These are phyloP conservation scores for Calendula officinalis DNA, from an alignment of 129 eudicot genomes.

Conservation along the genomic window DNA sequence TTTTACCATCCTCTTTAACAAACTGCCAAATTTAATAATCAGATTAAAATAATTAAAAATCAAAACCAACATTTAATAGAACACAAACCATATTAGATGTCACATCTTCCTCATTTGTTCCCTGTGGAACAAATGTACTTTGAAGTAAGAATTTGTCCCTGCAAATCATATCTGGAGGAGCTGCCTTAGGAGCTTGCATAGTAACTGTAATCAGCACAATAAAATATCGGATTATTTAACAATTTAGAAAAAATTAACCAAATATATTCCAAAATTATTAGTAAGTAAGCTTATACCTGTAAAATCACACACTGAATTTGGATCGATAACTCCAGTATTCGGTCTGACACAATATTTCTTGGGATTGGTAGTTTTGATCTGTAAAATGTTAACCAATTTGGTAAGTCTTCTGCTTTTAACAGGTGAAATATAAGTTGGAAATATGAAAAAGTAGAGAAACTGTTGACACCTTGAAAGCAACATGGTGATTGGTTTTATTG, in stretches of 20 bases:
- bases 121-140: slow-evolving; percentile 51
- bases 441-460: slow-evolving; percentile 6
- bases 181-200: slow-evolving; percentile 51
- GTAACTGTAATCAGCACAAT: slow-evolving; percentile 46
- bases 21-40: slow-evolving; percentile 44
- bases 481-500: slow-evolving; percentile 56
- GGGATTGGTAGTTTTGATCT: slow-evolving; percentile 60
- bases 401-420: slow-evolving; percentile 11
- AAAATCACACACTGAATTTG: slow-evolving; percentile 40
- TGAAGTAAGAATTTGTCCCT: slow-evolving; percentile 77
- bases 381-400: slow-evolving; percentile 23
- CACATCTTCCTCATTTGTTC: slow-evolving; percentile 50
- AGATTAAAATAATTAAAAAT: slow-evolving; percentile 14
- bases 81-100: slow-evolving; percentile 53
- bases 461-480: slow-evolving; percentile 48
- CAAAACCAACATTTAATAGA: slow-evolving; percentile 12
- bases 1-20: slow-evolving; percentile 50
- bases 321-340: slow-evolving; percentile 49
- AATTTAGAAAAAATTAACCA: not conserved
- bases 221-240: slow-evolving; percentile 9
- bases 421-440: slow-evolving; percentile 1
- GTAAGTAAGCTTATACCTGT: slow-evolving; percentile 36
- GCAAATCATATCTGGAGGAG: slow-evolving; percentile 52
- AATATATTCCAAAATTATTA: slow-evolving; percentile 5
- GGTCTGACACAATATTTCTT: slow-evolving; percentile 66